Evolutionary conservation across 108 stramenopile genomes (phyloP), one percentile per base, ranked within the genome.

Genomic region (Conticribra weissflogii): DNA sequence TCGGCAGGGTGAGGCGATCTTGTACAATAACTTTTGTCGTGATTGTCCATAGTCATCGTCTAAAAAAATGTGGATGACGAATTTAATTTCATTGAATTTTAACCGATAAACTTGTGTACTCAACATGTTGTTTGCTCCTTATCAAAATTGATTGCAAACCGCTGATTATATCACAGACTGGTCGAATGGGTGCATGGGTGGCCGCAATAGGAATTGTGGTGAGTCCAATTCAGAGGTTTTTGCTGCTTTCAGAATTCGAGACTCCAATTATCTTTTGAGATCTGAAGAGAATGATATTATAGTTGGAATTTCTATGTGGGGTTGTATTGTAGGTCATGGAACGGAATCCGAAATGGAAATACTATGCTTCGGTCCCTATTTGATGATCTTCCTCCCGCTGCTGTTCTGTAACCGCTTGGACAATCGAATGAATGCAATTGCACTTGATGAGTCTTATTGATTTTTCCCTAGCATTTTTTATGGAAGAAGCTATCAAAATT

Each of bases 161-260:
- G n/a, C n/a, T n/a, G n/a, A n/a, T n/a, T n/a, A n/a, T n/a, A n/a
- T n/a, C n/a, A n/a, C n/a, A n/a, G 78, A 30, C 55, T 34, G 78
- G 78, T 17, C 57, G 71, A 36, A 52, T 61, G 78, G 78, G 70
- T 22, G 78, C 78, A 60, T 79, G 78, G 78, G 71, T 72, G 5
- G 66, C 65, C 24, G 78, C 78, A 12, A 70, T 79, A 3, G 78
- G 78, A 16, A 54, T 72, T 21, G 78, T 79, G 66, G 77, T 78
- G 44, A 78, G 77, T 34, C n/a, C n/a, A 15, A 41, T 9, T 30
- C 56, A 2, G 0, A 15, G 15, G 17, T 1, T 7, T 27, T 17
- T 23, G 1, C 2, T 1, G 23, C 23, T 54, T 54, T 24, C 23
- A 54, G 27, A 54, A 27, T 21, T 21, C 15, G 2, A 1, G 1